A percentile compares a stretch with the other conserved stretches of the same genome.
Conservation (phyloP, 2,329 filamentous ascomycete species). For the Periconia macrospinosa region DNA sequence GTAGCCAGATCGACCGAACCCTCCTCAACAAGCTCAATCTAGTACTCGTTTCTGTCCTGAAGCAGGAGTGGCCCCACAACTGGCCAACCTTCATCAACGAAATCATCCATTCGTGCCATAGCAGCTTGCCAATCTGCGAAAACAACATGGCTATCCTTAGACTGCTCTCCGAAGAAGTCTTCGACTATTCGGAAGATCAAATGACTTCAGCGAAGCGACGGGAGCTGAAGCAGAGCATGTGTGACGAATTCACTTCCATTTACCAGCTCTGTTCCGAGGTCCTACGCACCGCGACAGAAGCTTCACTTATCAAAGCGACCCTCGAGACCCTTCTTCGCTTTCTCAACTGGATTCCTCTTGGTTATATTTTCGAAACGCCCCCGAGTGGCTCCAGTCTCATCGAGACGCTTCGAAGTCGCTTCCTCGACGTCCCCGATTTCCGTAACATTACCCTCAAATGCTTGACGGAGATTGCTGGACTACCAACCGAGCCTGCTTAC, state of each 20-base stretch:
- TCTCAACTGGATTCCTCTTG: slow-evolving; percentile 97
- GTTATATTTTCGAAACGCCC: slow-evolving; percentile 97
- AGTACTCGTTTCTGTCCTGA: slow-evolving; percentile 93
- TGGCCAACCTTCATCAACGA: slow-evolving; percentile 99
- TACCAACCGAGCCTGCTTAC: slow-evolving; percentile 85
- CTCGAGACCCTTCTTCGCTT: slow-evolving; percentile 94
- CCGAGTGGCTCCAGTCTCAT: slow-evolving; percentile 66
- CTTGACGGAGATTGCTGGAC: slow-evolving; percentile 91
- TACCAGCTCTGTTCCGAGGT: slow-evolving; percentile 98
- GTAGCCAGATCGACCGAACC: slow-evolving; percentile 78
- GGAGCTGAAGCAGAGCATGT: slow-evolving; percentile 98
- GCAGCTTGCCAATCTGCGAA: slow-evolving; percentile 95
- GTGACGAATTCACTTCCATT: slow-evolving; percentile 96
- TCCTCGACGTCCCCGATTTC: slow-evolving; percentile 91
- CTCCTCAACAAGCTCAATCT: slow-evolving; percentile 98
- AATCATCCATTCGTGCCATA: slow-evolving; percentile 95
- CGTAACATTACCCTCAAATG: slow-evolving; percentile 96
- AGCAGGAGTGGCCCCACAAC: slow-evolving; percentile 99
- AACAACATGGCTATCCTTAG: slow-evolving; percentile 99
- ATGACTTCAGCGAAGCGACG: slow-evolving; percentile 99
- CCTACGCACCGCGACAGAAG: slow-evolving; percentile 83
- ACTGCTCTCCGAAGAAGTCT: slow-evolving; percentile 94
- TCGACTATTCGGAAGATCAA: slow-evolving; percentile 97
- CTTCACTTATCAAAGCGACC: slow-evolving; percentile 91
- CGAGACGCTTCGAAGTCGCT: slow-evolving; percentile 88